These are phyloP conservation scores for Umbelopsis vinacea DNA, from an alignment of 192 early-diverging fungal species.

Conservation along the genomic window DNA sequence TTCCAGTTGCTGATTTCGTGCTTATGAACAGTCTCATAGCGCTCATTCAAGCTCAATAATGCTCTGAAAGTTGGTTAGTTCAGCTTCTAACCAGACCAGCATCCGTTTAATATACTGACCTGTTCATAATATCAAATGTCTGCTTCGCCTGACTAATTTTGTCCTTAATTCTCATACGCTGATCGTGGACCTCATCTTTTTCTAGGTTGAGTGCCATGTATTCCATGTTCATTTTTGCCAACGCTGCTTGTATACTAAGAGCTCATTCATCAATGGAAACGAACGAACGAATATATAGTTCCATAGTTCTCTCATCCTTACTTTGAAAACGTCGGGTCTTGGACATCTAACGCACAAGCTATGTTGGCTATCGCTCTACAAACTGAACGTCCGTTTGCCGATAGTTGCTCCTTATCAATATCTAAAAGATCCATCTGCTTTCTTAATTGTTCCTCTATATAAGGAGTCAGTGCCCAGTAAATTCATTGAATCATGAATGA, in stretches of 20 bases:
- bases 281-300: neutral
- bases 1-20: conserved; percentile 1
- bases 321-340: neutral
- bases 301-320: neutral
- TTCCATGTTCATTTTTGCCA: neutral
- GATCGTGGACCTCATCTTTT: neutral
- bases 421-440: neutral
- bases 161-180: neutral
- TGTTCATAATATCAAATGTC: neutral
- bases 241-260: conserved; percentile 1
- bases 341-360: neutral
- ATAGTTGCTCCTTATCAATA: neutral
- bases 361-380: neutral
- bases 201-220: neutral
- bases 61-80: neutral
- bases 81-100: too few species aligned
- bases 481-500: neutral
- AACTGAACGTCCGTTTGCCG: neutral
- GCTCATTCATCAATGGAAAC: neutral
- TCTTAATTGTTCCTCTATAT: neutral
- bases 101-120: neutral
- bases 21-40: neutral
- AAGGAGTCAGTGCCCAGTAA: neutral
- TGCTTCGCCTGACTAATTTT: neutral
- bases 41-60: neutral